These are phyloP conservation scores for Candida morakotiae DNA, from an alignment of 805 yeast genomes.

Conservation along the genomic window DNA sequence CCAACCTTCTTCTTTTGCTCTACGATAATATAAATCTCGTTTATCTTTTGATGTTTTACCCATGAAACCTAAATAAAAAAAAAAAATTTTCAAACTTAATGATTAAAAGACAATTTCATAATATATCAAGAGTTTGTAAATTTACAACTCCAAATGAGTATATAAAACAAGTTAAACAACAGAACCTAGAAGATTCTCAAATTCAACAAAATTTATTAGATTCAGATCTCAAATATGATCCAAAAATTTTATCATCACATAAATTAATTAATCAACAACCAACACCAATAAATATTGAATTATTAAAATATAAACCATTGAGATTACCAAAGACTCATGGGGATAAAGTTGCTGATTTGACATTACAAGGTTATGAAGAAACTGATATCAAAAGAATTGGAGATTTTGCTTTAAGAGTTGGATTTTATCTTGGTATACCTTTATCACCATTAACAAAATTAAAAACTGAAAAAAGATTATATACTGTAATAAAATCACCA, in stretches of 20 bases:
- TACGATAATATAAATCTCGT: constrained; percentile 84
- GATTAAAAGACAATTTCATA: constrained; percentile 4
- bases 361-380: constrained; percentile 66
- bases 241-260: constrained; percentile 20
- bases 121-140: constrained; percentile 7
- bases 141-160: constrained; percentile 30
- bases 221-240: constrained; percentile 24
- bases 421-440: constrained; percentile 86
- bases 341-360: constrained; percentile 72
- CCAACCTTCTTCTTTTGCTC: constrained; percentile 98
- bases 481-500: constrained; percentile 92
- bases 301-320: constrained; percentile 78
- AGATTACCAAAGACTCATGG: constrained; percentile 65
- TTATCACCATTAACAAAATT: constrained; percentile 69
- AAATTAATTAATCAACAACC: constrained; percentile 45
- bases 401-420: constrained; percentile 87
- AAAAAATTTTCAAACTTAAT: not conserved
- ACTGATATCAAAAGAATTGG: constrained; percentile 69
- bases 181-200: constrained; percentile 21
- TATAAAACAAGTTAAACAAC: constrained; percentile 21
- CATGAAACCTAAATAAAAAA: constrained; percentile 40
- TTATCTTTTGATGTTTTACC: constrained; percentile 95
- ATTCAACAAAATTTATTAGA: constrained; percentile 24
- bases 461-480: constrained; percentile 70
- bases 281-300: constrained; percentile 81